These are phyloP conservation scores for Tricholoma furcatifolium DNA, from an alignment of 768 basidiomycete genomes.

Conservation along the genomic window DNA sequence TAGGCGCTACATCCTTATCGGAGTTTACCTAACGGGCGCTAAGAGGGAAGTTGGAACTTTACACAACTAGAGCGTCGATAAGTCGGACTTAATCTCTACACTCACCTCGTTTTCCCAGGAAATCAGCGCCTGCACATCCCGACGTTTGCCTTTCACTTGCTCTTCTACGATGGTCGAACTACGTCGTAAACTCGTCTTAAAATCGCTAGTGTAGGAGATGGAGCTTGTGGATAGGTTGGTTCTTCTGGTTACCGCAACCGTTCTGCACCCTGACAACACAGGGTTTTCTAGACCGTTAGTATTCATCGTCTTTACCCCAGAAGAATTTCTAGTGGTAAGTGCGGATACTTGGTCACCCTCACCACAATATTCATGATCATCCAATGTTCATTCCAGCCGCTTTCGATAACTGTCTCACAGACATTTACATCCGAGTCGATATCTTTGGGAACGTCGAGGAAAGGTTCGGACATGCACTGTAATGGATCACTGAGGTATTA, in stretches of 20 bases:
- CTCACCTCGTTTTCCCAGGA: background rate
- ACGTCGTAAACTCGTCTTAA: no score
- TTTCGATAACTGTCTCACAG: constrained; percentile 99
- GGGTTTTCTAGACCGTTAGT: constrained; percentile 1
- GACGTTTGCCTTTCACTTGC: background rate
- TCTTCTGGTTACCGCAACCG: background rate
- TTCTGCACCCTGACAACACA: background rate
- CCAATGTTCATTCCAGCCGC: constrained; percentile 94
- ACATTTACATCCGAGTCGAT: constrained; percentile 98
- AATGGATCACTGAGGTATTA: constrained; percentile 99
- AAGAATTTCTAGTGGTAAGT: constrained; percentile 5
- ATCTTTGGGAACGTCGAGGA: constrained; percentile 99
- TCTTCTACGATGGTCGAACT: constrained; percentile 83
- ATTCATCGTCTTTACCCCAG: constrained; percentile 7
- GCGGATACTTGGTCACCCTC: background rate
- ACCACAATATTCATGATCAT: background rate
- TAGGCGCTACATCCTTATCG: constrained; percentile 1
- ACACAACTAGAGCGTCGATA: background rate
- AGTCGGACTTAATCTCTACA: background rate
- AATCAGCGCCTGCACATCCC: background rate
- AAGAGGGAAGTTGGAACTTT: no score
- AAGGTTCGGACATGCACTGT: constrained; percentile 60
- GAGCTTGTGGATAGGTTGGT: constrained; percentile 90
- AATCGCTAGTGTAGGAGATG: constrained; percentile 97
- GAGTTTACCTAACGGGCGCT: background rate